These are phyloP conservation scores for Leptographium flavum DNA, from an alignment of 2,329 filamentous ascomycete genomes.

Conservation along the genomic window DNA sequence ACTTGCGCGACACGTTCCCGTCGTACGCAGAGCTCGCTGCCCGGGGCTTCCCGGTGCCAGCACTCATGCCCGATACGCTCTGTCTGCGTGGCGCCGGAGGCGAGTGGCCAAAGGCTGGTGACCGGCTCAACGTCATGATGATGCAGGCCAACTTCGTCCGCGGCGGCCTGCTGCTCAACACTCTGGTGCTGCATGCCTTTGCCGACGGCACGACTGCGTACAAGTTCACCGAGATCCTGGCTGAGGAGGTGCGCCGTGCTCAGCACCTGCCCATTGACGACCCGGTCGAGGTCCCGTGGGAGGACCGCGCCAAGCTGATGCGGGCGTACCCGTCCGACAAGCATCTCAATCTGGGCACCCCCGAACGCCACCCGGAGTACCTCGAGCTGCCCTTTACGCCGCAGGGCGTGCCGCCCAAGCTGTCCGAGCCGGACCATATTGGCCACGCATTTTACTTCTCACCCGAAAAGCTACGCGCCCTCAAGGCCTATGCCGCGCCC, in stretches of 20 bases:
- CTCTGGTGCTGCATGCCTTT: not conserved
- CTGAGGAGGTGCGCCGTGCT: not conserved
- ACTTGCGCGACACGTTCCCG: not conserved
- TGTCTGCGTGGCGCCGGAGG: not conserved
- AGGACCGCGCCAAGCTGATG: not conserved
- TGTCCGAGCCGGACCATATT: not conserved
- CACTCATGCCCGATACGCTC: not conserved
- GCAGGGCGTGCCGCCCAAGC: not conserved
- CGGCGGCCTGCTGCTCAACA: slow-evolving; percentile 1
- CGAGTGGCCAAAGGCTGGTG: slow-evolving; percentile 1
- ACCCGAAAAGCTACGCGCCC: not conserved
- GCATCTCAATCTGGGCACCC: not conserved
- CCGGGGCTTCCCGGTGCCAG: not conserved
- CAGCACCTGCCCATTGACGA: not conserved
- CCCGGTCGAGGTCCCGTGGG: not conserved
- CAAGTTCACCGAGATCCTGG: slow-evolving; percentile 3
- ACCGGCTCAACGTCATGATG: slow-evolving; percentile 2
- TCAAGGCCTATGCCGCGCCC: not conserved
- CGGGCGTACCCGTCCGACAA: not conserved
- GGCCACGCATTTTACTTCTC: slow-evolving; percentile 2
- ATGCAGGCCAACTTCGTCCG: slow-evolving; percentile 1
- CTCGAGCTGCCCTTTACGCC: slow-evolving; percentile 1
- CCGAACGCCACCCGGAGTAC: not conserved
- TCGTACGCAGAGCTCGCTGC: not conserved
- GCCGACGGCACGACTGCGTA: slow-evolving; percentile 2